Percentiles rank a stretch among this genome's conserved stretches.
phyloP scores from a whole-genome alignment of 257 asterid species.

The Fraxinus anomala region DNA sequence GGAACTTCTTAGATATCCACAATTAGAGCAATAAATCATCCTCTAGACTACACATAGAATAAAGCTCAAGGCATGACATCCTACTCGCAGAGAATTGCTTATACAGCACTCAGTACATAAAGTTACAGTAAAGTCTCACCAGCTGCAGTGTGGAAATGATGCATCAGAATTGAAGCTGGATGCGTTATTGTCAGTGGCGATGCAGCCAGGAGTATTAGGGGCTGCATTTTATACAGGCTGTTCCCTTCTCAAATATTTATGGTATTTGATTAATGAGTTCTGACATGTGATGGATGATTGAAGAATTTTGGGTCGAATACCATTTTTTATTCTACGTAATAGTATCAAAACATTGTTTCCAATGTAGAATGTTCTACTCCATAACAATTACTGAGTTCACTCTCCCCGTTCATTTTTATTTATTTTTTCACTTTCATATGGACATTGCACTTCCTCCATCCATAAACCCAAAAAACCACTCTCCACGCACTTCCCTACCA shows the following conservation, averaged over 20 bases:
- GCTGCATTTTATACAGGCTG: background rate
- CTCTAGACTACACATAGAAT: background rate
- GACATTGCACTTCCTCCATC: background rate
- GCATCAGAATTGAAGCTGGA: background rate
- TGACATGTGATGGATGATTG: background rate
- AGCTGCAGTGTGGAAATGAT: background rate
- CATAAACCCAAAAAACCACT: background rate
- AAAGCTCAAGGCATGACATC: background rate
- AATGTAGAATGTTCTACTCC: background rate
- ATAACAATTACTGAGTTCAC: background rate
- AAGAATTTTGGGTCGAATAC: background rate
- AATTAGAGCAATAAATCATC: background rate
- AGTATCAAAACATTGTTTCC: background rate
- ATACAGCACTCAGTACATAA: no score
- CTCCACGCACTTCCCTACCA: background rate
- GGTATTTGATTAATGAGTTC: background rate
- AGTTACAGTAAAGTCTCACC: background rate
- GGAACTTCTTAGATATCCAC: background rate
- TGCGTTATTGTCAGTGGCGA: background rate
- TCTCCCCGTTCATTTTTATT: background rate
- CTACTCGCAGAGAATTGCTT: background rate
- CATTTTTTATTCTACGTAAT: background rate
- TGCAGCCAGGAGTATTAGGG: background rate
- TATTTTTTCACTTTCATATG: background rate
- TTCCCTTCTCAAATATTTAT: background rate